Base-by-base conservation (phyloP, 164 flowering plant genomes). In the Brasenia schreberi region DNA sequence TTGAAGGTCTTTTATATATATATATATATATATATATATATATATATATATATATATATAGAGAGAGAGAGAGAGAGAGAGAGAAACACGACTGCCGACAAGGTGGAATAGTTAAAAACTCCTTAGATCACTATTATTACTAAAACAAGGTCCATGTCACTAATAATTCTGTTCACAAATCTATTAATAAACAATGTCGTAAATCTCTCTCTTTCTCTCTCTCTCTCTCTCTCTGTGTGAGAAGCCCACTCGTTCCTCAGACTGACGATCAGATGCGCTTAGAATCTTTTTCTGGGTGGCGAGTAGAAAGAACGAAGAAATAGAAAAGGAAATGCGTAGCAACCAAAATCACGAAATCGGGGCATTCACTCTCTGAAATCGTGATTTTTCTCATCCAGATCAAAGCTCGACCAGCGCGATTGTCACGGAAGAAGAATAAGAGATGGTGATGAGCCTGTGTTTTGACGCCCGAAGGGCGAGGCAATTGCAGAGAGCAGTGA, bases 401-500 rank as follows among this genome's bases (percentile, higher is more conserved):
- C 14, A 12, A 45, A 45, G 53, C 53, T 45, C 14, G 7, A 7
- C 9, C 17, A 9, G 23, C 6, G 17, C 17, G 1, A 18, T 11
- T 9, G 63, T 9, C 17, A 60, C 17, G 19, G 19, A 60, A n/a
- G 19, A 17, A 19, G 27, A 60, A n/a, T 2, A 60, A 60, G 27
- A n/a, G 27, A 60, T n/a, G 63, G 27, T 86, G 91, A 66, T 83
- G 66, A 80, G 80, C 52, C 70, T 81, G 61, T 70, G 69, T 43
- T 23, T 87, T 4, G 85, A 86, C 45, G 67, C 77, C 7, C 78
- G 78, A 18, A 73, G 88, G 14, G 77, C 66, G 17, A 75, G 91
- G 18, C 84, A 81, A 76, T 69, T 85, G 68, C 84, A 81, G 65
- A 66, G 90, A 53, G 75, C 79, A 5, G 0, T 85, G 14, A 83